A percentile compares a stretch with the other conserved stretches of the same genome.
phyloP scores from a whole-genome alignment of 2,329 filamentous ascomycete species.

The Ophiosphaerella herpotricha region DNA sequence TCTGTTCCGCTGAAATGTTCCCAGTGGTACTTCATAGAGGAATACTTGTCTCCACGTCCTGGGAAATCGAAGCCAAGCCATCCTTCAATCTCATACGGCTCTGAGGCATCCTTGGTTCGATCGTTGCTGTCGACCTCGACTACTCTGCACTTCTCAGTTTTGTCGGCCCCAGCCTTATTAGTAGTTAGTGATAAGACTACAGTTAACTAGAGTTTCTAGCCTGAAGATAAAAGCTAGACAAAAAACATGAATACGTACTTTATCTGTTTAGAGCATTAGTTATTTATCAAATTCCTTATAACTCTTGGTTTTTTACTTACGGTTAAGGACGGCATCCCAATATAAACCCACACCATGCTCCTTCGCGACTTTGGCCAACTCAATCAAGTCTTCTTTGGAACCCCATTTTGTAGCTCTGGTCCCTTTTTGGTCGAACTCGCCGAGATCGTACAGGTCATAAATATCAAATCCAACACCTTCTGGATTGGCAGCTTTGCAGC shows the following conservation, averaged over 20 bases:
- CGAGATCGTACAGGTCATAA: slow-evolving; percentile 72
- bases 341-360: slow-evolving; percentile 62
- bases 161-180: slow-evolving; percentile 63
- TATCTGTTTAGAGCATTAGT: no score
- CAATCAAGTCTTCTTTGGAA: slow-evolving; percentile 62
- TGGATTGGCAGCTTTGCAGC: slow-evolving; percentile 67
- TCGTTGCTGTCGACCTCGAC: slow-evolving; percentile 67
- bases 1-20: slow-evolving; percentile 72
- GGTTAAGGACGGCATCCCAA: slow-evolving; percentile 74
- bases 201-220: no score
- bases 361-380: slow-evolving; percentile 57
- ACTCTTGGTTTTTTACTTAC: slow-evolving; percentile 51
- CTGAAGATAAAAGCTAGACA: no score
- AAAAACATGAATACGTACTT: no score
- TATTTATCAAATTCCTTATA: no score
- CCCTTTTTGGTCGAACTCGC: slow-evolving; percentile 75
- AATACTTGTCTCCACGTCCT: slow-evolving; percentile 64
- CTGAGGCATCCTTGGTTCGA: slow-evolving; percentile 59
- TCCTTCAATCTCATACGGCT: slow-evolving; percentile 66
- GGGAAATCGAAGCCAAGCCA: slow-evolving; percentile 72
- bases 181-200: no score
- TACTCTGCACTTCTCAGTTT: slow-evolving; percentile 64
- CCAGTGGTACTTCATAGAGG: slow-evolving; percentile 66
- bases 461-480: slow-evolving; percentile 65
- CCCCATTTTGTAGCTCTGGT: slow-evolving; percentile 70